Evolutionary conservation across 805 yeast genomes (phyloP), one percentile per base, ranked within the genome.

Genomic region (Candida adriatica): DNA sequence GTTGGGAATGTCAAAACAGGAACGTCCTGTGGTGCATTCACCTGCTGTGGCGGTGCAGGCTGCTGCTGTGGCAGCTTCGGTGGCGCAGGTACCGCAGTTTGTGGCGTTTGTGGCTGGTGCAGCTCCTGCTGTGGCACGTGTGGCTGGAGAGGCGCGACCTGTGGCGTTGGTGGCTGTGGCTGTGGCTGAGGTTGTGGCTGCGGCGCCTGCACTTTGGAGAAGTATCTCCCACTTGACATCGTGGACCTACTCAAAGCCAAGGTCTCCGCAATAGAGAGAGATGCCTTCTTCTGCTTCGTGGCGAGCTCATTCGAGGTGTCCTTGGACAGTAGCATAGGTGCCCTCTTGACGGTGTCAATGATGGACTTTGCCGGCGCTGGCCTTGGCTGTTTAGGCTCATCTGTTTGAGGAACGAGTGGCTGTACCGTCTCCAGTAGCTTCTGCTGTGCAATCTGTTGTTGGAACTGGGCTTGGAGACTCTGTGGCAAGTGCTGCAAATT

Each of bases 211-310:
- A 50, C 20, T 26, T 50, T 48, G 8, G 54, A 41, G 21, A 45
- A 44, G 27, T 45, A 51, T 31, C 46, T 49, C 4, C 54, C 55
- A 38, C 52, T 53, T 1, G 52, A 48, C 68, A 69, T 66, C 8
- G 64, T 57, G 4, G 70, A 61, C 24, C 79, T 53, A 38, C 70
- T 70, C 32, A 70, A 43, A 1, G 81, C 81, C 41, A 75, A 52
- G 3, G 79, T 71, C 41, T 75, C 78, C 0, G 81, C 80, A 30
- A 75, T 73, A 2, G 80, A 68, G 18, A 73, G 48, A 2, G 64
- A 45, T 23, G 59, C 19, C 33, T 48, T 48, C 41, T 45, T 46
- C 41, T 48, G 47, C 30, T 43, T 45, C 21, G 37, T 41, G 4
- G 41, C 50, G 27, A 49, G 29, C 30, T 49, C 55, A 17, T 43